phyloP scores from a whole-genome alignment of 2,329 filamentous ascomycete genomes.

The Epichloe sibirici region DNA sequence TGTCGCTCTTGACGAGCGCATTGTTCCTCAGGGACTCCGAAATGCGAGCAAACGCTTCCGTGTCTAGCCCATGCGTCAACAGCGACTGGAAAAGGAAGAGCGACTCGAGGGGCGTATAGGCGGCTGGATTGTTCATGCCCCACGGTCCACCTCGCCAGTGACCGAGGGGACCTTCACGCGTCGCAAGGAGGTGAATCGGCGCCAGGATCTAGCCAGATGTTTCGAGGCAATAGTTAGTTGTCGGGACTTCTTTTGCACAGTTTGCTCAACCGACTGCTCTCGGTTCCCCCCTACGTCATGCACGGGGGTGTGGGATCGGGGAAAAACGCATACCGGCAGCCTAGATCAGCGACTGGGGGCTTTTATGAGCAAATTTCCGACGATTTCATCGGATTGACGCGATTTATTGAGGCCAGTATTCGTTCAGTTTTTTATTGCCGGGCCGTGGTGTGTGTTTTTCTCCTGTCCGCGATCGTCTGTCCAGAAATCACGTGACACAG shows the following conservation, averaged over 20 bases:
- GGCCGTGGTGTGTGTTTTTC: conserved; percentile 13
- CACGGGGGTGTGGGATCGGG: conserved; percentile 7
- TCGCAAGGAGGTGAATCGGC: conserved; percentile 41
- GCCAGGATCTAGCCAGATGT: conserved; percentile 31
- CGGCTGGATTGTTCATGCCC: conserved; percentile 45
- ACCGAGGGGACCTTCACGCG: conserved; percentile 43
- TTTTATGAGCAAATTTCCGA: conserved; percentile 13
- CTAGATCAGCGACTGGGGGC: conserved; percentile 17
- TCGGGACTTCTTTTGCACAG: not conserved
- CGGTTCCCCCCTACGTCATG: conserved; percentile 14
- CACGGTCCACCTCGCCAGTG: conserved; percentile 40
- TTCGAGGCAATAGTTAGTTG: not conserved
- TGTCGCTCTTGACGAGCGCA: conserved; percentile 55
- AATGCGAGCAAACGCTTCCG: conserved; percentile 56
- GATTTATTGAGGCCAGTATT: conserved; percentile 12
- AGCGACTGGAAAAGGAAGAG: conserved; percentile 76
- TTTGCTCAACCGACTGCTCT: not conserved
- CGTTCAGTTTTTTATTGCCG: conserved; percentile 11
- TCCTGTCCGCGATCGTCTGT: conserved; percentile 15
- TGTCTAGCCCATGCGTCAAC: conserved; percentile 51
- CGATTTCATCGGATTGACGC: conserved; percentile 17
- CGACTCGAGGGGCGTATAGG: conserved; percentile 76
- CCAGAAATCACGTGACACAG: conserved; percentile 20
- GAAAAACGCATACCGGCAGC: conserved; percentile 20
- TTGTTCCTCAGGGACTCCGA: conserved; percentile 66